A percentile compares a stretch with the other conserved stretches of the same genome.
Conservation (phyloP, 768 basidiomycete species). For the Leccinum subgranulosum region DNA sequence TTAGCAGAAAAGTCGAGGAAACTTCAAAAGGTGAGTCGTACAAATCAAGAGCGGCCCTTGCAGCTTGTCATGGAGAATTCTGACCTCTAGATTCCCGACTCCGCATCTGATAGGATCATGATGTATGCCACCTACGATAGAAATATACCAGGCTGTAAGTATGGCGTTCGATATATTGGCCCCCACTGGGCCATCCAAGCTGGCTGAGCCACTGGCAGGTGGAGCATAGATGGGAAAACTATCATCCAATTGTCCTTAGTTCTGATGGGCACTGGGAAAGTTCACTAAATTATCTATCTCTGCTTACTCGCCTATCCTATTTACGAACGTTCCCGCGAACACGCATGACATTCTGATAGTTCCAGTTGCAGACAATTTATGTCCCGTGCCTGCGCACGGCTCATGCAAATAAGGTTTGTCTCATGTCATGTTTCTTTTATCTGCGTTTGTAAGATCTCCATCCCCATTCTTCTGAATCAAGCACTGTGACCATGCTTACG, state of each 20-base stretch:
- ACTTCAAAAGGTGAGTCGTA: background rate
- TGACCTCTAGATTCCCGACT: background rate
- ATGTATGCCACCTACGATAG: background rate
- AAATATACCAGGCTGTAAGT: background rate
- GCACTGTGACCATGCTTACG: constrained; percentile 13
- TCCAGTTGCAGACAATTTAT: constrained; percentile 4
- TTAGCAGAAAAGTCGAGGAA: background rate
- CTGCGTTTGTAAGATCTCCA: constrained; percentile 24
- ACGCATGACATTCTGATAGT: constrained; percentile 14
- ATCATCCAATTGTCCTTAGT: constrained; percentile 15
- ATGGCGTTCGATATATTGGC: background rate
- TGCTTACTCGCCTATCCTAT: constrained; percentile 16
- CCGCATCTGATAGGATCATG: too few species aligned
- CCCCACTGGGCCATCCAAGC: background rate
- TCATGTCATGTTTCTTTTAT: constrained; percentile 30
- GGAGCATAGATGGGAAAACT: constrained; percentile 12
- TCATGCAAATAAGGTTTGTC: constrained; percentile 29
- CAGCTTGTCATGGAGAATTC: background rate
- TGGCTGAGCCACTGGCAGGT: background rate
- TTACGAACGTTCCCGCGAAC: constrained; percentile 14
- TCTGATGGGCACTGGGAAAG: constrained; percentile 17
- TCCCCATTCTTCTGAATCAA: constrained; percentile 19
- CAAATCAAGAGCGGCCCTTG: background rate
- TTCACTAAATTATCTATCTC: constrained; percentile 11
- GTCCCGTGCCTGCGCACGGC: constrained; percentile 24